Evolutionary conservation across 1,139 yeast genomes (phyloP).

Genomic region (Saccharomyces hybrid): DNA sequence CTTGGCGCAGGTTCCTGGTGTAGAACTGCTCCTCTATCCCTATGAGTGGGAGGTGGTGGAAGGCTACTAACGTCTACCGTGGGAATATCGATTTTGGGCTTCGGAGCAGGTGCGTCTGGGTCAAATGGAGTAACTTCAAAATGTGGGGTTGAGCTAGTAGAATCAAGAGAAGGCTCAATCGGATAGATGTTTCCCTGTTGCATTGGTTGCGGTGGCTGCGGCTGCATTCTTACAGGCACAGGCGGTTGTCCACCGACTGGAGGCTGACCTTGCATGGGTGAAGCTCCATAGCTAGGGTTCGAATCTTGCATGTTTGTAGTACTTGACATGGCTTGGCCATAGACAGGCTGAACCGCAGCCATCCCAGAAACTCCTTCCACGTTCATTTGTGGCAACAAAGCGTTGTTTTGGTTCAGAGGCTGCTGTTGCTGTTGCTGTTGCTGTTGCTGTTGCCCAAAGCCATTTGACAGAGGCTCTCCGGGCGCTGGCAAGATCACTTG

Average conservation of each 20-base stretch:
- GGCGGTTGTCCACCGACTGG: not conserved
- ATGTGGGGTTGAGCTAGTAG: not conserved
- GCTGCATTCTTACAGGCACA: not conserved
- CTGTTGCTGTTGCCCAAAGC: constrained; percentile 4
- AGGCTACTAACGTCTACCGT: constrained; percentile 15
- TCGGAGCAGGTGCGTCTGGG: constrained; percentile 14
- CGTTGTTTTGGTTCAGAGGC: constrained; percentile 3
- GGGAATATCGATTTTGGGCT: constrained; percentile 9
- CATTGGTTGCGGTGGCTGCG: not conserved
- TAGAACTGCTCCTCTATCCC: constrained; percentile 14
- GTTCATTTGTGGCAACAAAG: not conserved
- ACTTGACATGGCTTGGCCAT: not conserved
- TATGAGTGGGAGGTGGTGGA: constrained; percentile 29
- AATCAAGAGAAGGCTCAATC: not conserved
- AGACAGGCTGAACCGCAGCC: not conserved
- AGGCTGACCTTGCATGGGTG: not conserved
- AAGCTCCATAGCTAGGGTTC: not conserved
- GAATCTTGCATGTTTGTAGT: not conserved
- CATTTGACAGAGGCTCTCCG: not conserved
- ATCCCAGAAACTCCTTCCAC: not conserved
- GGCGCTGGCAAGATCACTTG: not conserved
- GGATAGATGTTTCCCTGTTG: not conserved
- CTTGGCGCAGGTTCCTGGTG: not conserved
- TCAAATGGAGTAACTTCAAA: constrained; percentile 22
- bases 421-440: constrained; percentile 4